Percentiles rank a stretch among this genome's conserved stretches.
phyloP scores from a whole-genome alignment of 768 basidiomycete genomes.

The Hericium alpestre region DNA sequence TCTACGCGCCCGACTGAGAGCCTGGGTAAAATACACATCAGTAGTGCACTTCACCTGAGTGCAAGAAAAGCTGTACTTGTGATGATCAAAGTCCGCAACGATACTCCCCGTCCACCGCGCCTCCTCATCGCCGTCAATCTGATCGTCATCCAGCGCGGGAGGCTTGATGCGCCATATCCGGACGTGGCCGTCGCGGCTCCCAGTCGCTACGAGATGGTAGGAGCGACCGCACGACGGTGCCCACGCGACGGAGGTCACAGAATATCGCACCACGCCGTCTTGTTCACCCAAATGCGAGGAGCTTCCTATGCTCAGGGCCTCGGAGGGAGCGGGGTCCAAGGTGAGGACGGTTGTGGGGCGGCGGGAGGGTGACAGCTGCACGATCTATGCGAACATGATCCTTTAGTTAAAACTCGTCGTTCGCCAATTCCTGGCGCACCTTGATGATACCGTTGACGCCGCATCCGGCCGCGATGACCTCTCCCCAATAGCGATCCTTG shows the following conservation, averaged over 20 bases:
- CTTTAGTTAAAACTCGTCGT: neutral
- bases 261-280: slow-evolving; percentile 32
- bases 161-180: slow-evolving; percentile 83
- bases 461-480: slow-evolving; percentile 68
- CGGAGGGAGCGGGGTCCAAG: slow-evolving; percentile 41
- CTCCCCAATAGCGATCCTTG: slow-evolving; percentile 93
- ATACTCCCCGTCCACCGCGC: slow-evolving; percentile 60
- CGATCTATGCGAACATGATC: slow-evolving; percentile 36
- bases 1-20: slow-evolving; percentile 78
- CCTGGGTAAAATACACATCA: slow-evolving; percentile 24
- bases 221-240: slow-evolving; percentile 89
- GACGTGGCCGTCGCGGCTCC: slow-evolving; percentile 77
- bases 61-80: slow-evolving; percentile 37
- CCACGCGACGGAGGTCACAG: slow-evolving; percentile 84
- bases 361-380: slow-evolving; percentile 60
- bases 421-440: slow-evolving; percentile 28
- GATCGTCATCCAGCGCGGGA: slow-evolving; percentile 27
- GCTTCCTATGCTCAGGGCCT: slow-evolving; percentile 12
- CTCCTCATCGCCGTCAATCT: slow-evolving; percentile 31
- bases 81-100: slow-evolving; percentile 83
- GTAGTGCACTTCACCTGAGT: neutral
- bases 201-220: slow-evolving; percentile 90
- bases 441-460: slow-evolving; percentile 70
- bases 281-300: slow-evolving; percentile 19
- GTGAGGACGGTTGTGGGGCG: slow-evolving; percentile 55